Conservation (phyloP, 2,329 filamentous ascomycete genomes). For the Alternaria ethzedia region DNA sequence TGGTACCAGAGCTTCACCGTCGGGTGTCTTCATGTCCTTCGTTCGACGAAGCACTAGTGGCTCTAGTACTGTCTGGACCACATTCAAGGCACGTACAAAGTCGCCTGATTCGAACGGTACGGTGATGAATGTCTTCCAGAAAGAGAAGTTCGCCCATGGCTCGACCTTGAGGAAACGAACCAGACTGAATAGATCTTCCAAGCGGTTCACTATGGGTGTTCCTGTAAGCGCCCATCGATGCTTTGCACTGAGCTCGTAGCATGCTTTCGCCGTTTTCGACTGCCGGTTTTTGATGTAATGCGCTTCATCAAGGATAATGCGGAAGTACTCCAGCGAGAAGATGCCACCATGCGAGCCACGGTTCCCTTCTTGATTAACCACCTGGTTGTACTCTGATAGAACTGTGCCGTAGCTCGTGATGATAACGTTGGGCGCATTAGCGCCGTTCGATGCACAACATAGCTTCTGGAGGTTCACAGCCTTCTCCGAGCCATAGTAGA, state of each 20-base stretch:
- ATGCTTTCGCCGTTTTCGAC: slow-evolving; percentile 93
- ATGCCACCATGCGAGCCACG: slow-evolving; percentile 69
- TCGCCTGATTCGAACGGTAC: slow-evolving; percentile 96
- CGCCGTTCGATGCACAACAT: slow-evolving; percentile 76
- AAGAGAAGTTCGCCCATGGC: slow-evolving; percentile 98
- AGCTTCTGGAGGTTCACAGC: slow-evolving; percentile 76
- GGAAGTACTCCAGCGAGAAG: slow-evolving; percentile 93
- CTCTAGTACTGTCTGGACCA: slow-evolving; percentile 95
- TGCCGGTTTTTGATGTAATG: slow-evolving; percentile 87
- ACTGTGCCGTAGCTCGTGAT: slow-evolving; percentile 95
- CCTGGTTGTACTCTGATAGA: slow-evolving; percentile 84
- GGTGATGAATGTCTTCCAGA: slow-evolving; percentile 99
- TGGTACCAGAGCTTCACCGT: slow-evolving; percentile 79
- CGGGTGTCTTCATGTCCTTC: slow-evolving; percentile 97
- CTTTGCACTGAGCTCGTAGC: slow-evolving; percentile 83
- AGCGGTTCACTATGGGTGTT: slow-evolving; percentile 93
- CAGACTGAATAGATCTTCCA: slow-evolving; percentile 93
- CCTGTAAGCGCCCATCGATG: slow-evolving; percentile 95
- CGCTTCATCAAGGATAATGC: slow-evolving; percentile 92
- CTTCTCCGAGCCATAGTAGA: slow-evolving; percentile 94
- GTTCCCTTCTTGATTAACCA: slow-evolving; percentile 71
- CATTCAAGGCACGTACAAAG: slow-evolving; percentile 89
- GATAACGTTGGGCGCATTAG: slow-evolving; percentile 83
- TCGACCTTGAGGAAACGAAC: slow-evolving; percentile 93
- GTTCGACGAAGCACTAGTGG: slow-evolving; percentile 93